A percentile compares a stretch with the other conserved stretches of the same genome.
Conservation (phyloP, 371 early-diverging fungal species). For the Choanephora cucurbitarum region DNA sequence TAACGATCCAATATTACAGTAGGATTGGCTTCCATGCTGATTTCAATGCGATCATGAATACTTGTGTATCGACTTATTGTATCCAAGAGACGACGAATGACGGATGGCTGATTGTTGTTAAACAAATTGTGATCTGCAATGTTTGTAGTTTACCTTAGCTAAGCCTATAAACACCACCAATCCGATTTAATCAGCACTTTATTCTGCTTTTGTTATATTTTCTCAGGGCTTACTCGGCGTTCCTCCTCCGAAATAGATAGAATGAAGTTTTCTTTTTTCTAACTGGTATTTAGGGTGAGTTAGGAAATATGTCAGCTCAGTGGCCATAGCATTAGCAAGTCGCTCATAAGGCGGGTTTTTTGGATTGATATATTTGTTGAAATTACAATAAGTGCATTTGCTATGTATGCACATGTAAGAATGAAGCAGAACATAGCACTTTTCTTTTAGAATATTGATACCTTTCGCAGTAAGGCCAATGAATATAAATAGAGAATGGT, state of each 20-base stretch:
- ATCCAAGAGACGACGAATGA: slow-evolving; percentile 35
- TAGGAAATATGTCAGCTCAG: slow-evolving; percentile 51
- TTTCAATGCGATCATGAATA: slow-evolving; percentile 49
- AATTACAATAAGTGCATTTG: slow-evolving; percentile 86
- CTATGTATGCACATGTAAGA: slow-evolving; percentile 26
- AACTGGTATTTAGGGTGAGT: slow-evolving; percentile 32
- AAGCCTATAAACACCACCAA: slow-evolving; percentile 11
- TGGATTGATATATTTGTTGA: slow-evolving; percentile 81
- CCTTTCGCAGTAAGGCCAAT: slow-evolving; percentile 88
- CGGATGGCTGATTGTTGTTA: slow-evolving; percentile 3
- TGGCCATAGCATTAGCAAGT: slow-evolving; percentile 52
- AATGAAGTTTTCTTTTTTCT: slow-evolving; percentile 46
- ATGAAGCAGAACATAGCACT: too few relatives aligned
- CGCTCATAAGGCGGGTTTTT: slow-evolving; percentile 55
- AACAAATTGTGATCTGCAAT: not conserved
- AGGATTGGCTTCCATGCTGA: slow-evolving; percentile 58
- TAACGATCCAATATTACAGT: not conserved
- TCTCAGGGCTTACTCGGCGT: slow-evolving; percentile 43
- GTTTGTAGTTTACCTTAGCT: slow-evolving; percentile 13
- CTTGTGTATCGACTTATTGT: slow-evolving; percentile 37
- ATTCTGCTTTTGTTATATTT: too few relatives aligned
- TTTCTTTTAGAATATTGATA: slow-evolving; percentile 22
- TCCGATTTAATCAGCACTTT: too few relatives aligned
- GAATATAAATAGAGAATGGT: slow-evolving; percentile 75
- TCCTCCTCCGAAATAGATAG: slow-evolving; percentile 78